Percentiles rank a stretch among this genome's conserved stretches.
phyloP scores from a whole-genome alignment of 2,329 filamentous ascomycete species.

The Camptophora hylomeconis region DNA sequence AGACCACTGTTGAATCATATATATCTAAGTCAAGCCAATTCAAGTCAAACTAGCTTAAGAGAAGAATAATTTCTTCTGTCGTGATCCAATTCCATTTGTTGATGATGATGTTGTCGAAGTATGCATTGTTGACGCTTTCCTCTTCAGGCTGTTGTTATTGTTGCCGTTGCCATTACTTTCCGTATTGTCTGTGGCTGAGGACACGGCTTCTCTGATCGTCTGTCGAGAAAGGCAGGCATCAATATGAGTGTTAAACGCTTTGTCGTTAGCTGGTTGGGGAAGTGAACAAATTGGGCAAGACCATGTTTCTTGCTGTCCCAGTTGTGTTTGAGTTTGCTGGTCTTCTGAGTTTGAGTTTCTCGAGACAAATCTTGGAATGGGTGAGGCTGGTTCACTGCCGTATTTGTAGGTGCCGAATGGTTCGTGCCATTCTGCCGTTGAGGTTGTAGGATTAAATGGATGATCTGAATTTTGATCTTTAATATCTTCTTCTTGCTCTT shows the following conservation, averaged over 20 bases:
- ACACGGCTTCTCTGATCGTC: constrained; percentile 72
- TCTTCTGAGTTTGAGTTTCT: constrained; percentile 2
- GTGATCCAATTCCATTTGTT: constrained; percentile 3
- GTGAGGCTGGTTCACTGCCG: constrained; percentile 14
- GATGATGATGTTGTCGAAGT: neutral
- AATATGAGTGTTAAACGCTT: constrained; percentile 77
- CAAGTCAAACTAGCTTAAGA: constrained; percentile 8
- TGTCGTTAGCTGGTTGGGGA: constrained; percentile 66
- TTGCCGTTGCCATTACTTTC: neutral
- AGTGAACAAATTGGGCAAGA: constrained; percentile 77
- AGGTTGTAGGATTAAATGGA: constrained; percentile 13
- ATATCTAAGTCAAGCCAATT: constrained; percentile 1
- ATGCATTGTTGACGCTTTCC: constrained; percentile 7
- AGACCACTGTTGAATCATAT: neutral
- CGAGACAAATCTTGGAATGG: constrained; percentile 3
- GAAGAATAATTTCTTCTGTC: constrained; percentile 15
- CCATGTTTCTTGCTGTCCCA: constrained; percentile 38
- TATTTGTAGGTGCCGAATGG: constrained; percentile 18
- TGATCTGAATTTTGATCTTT: constrained; percentile 7
- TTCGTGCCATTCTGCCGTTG: constrained; percentile 16
- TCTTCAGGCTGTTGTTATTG: constrained; percentile 6
- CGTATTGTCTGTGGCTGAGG: constrained; percentile 6
- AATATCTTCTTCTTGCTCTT: constrained; percentile 19
- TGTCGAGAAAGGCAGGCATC: constrained; percentile 78
- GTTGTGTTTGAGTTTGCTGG: neutral